These are phyloP conservation scores for Pseudogymnoascus sp. DNA, from an alignment of 2,329 filamentous ascomycete genomes.

Conservation along the genomic window DNA sequence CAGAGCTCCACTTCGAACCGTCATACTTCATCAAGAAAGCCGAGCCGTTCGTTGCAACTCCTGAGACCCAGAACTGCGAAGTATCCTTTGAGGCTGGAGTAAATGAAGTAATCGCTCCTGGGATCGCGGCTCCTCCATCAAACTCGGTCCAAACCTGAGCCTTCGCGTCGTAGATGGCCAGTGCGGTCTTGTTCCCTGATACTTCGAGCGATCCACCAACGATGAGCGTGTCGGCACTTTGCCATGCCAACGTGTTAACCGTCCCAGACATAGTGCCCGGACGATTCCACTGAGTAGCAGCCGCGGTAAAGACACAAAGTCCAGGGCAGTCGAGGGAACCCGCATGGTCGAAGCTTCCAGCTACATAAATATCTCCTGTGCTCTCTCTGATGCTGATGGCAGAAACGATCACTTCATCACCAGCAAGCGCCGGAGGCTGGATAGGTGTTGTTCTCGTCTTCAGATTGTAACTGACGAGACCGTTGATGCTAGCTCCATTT, in stretches of 20 bases:
- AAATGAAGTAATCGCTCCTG: slow-evolving; percentile 72
- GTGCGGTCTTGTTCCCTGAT: slow-evolving; percentile 53
- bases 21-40: slow-evolving; percentile 79
- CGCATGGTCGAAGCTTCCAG: slow-evolving; percentile 74
- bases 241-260: slow-evolving; percentile 70
- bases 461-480: slow-evolving; percentile 76
- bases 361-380: slow-evolving; percentile 72
- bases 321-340: slow-evolving; percentile 75
- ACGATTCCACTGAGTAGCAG: slow-evolving; percentile 68
- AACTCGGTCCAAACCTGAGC: slow-evolving; percentile 59
- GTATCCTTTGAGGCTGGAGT: slow-evolving; percentile 65
- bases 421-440: slow-evolving; percentile 70
- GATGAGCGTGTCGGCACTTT: slow-evolving; percentile 61
- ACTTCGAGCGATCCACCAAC: slow-evolving; percentile 71
- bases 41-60: slow-evolving; percentile 59
- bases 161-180: slow-evolving; percentile 68
- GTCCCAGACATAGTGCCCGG: slow-evolving; percentile 64
- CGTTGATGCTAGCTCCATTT: slow-evolving; percentile 55
- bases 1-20: slow-evolving; percentile 60
- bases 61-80: slow-evolving; percentile 75
- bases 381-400: slow-evolving; percentile 66
- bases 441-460: slow-evolving; percentile 52
- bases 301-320: slow-evolving; percentile 71
- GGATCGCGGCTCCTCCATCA: slow-evolving; percentile 56
- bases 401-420: slow-evolving; percentile 64